phyloP scores from a whole-genome alignment of 2,329 filamentous ascomycete genomes.

The Sclerotinia nivalis region DNA sequence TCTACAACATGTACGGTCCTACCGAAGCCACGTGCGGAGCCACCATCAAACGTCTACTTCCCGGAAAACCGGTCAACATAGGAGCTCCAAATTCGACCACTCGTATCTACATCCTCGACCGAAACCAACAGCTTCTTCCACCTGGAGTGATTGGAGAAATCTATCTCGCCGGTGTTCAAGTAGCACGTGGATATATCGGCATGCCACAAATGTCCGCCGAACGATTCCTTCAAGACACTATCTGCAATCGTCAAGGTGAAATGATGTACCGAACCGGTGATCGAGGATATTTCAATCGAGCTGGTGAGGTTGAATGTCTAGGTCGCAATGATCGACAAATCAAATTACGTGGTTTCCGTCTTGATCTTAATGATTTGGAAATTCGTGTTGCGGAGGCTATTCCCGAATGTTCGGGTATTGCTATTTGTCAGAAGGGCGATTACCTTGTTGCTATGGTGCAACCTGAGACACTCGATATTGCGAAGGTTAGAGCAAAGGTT shows the following conservation, averaged over 20 bases:
- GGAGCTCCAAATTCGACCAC: constrained; percentile 44
- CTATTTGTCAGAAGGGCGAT: constrained; percentile 35
- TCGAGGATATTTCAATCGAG: constrained; percentile 41
- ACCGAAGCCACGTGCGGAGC: constrained; percentile 44
- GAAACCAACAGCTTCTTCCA: constrained; percentile 38
- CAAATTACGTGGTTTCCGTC: constrained; percentile 44
- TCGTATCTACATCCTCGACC: constrained; percentile 48
- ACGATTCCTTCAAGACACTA: constrained; percentile 41
- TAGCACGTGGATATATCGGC: constrained; percentile 47
- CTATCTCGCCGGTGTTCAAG: constrained; percentile 47
- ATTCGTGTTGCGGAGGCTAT: constrained; percentile 32
- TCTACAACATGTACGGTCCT: constrained; percentile 50
- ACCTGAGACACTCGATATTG: constrained; percentile 27
- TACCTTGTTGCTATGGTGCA: constrained; percentile 40
- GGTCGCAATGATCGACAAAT: constrained; percentile 48
- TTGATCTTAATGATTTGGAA: constrained; percentile 47
- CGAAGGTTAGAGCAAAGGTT: constrained; percentile 21
- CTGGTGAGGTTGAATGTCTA: constrained; percentile 44
- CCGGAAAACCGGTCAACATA: constrained; percentile 41
- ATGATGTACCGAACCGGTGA: constrained; percentile 49
- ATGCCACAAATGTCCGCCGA: constrained; percentile 37
- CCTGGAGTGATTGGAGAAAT: constrained; percentile 46
- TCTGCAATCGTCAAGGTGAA: constrained; percentile 31
- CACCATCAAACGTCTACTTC: constrained; percentile 40
- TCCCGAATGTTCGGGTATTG: constrained; percentile 31